Conservation (phyloP, 2,329 filamentous ascomycete genomes). For the Hypoxylon rubiginosum region DNA sequence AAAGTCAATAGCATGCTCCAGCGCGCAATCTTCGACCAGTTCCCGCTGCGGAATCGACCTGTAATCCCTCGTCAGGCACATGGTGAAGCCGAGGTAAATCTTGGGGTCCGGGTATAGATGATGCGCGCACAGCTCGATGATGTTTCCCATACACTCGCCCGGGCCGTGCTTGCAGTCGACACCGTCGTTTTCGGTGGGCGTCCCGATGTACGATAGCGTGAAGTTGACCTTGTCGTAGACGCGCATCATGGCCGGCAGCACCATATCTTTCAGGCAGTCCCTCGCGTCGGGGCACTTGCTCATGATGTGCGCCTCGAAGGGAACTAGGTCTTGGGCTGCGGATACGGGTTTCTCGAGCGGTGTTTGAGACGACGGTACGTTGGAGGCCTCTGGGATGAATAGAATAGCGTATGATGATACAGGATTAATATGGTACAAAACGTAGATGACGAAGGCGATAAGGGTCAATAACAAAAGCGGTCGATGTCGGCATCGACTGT, state of each 20-base stretch:
- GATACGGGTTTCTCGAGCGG: constrained; percentile 28
- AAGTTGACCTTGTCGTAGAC: constrained; percentile 90
- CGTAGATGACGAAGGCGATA: constrained; percentile 43
- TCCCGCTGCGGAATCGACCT: constrained; percentile 79
- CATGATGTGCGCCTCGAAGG: constrained; percentile 96
- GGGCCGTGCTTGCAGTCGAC: constrained; percentile 92
- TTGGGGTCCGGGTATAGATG: constrained; percentile 87
- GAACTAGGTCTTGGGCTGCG: constrained; percentile 65
- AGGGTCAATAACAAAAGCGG: constrained; percentile 43
- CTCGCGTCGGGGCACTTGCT: constrained; percentile 94
- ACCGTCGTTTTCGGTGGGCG: constrained; percentile 81
- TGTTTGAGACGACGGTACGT: constrained; percentile 10
- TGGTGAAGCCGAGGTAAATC: constrained; percentile 90
- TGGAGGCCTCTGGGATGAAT: constrained; percentile 25
- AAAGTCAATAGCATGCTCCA: constrained; percentile 92
- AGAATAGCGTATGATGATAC: constrained; percentile 38
- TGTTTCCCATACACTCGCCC: constrained; percentile 91
- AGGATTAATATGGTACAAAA: constrained; percentile 39
- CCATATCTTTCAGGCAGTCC: constrained; percentile 83
- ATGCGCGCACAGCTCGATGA: constrained; percentile 91
- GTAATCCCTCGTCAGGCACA: constrained; percentile 87
- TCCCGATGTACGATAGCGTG: constrained; percentile 89
- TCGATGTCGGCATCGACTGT: constrained; percentile 47
- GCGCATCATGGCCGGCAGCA: constrained; percentile 88
- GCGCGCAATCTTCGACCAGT: constrained; percentile 87